Evolutionary conservation across 768 basidiomycete genomes (phyloP), one percentile per base, ranked within the genome.

Genomic region (Mycena sanguinolenta): DNA sequence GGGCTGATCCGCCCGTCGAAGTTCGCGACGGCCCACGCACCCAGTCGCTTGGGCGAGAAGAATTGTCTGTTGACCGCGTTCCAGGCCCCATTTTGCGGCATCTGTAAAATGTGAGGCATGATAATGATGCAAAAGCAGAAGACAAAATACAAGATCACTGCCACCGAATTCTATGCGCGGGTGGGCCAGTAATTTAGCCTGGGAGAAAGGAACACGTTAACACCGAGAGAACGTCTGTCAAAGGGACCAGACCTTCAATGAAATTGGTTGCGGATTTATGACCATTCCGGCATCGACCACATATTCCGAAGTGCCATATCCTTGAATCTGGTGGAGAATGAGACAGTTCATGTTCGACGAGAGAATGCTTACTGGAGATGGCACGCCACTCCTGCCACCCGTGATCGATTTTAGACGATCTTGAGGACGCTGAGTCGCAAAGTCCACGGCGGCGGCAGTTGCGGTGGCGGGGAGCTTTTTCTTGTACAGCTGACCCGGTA

Each of bases 401-500:
- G 73, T 60, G 46, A 89, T 89, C 5, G 80, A 76, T 0, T 76
- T 72, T 8, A 87, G 76, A 5, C 89, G 82, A 0, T 78, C 82
- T 2, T 69, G 62, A 0, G 90, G 90, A 27, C 76, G 84, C 70
- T 86, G 78, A 0, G 86, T 85, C 0, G 89, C 81, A 58, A 90
- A 90, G 1, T 79, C 80, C 0, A 90, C 84, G 72, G 88, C 86
- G 0, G 77, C 76, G 8, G 77, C 46, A 71, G 82, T 70, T 3
- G 78, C 62, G 10, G 83, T 78, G 0, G 82, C 81, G 0, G 84
- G 84, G 0, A 90, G 67, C 66, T 80, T 85, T 59, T 82, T 80
- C 61, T 77, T 86, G 73, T 82, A 90, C 0, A 89, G 73, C 62
- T 91, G 90, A 2, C 87, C 84, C 0, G 82, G 79, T 4, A 82